A percentile compares a stretch with the other conserved stretches of the same genome.
These are phyloP conservation scores for Salvia rosmarinus DNA, from an alignment of 257 asterid genomes.

Conservation along the genomic window DNA sequence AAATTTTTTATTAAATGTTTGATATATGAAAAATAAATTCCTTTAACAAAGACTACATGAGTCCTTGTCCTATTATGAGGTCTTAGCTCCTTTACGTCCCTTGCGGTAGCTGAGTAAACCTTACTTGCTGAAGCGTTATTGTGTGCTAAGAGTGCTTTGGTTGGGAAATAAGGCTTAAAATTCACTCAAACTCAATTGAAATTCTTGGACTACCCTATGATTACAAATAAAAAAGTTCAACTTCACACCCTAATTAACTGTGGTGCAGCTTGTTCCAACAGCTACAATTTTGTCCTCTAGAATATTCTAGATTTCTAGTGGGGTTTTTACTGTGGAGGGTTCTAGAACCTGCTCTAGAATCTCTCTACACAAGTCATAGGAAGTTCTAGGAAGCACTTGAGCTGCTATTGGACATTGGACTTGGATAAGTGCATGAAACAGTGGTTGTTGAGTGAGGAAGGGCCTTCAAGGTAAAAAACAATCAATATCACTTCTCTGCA, in stretches of 20 bases:
- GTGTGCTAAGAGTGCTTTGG: background rate
- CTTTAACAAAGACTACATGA: background rate
- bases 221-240: background rate
- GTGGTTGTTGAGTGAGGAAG: background rate
- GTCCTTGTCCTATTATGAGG: background rate
- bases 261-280: background rate
- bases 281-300: background rate
- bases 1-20: slow-evolving; percentile 10
- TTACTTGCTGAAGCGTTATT: background rate
- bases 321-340: background rate
- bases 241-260: background rate
- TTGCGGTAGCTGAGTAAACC: background rate
- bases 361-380: background rate
- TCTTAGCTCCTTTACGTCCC: background rate
- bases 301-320: background rate
- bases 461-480: slow-evolving; percentile 10
- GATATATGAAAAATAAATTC: background rate
- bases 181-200: background rate
- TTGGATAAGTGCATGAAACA: background rate
- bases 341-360: background rate
- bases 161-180: background rate
- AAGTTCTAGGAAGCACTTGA: no score
- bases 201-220: background rate
- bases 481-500: background rate
- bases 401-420: background rate